These are phyloP conservation scores for Avena atlantica DNA, from an alignment of 176 grass and related monocot species.

Conservation along the genomic window DNA sequence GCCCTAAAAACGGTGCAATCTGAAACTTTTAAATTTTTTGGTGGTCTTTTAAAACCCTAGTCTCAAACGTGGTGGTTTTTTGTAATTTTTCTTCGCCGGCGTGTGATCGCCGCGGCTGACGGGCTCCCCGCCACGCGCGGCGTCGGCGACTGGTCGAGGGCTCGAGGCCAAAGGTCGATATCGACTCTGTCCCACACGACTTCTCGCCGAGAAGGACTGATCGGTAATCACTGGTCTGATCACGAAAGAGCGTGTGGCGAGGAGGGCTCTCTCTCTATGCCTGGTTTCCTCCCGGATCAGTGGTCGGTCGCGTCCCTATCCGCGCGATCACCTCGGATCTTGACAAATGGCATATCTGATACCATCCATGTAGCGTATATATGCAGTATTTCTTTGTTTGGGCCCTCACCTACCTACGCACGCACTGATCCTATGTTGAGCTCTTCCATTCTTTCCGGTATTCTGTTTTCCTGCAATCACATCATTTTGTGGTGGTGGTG, in stretches of 20 bases:
- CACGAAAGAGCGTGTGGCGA: neutral
- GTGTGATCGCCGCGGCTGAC: constrained; percentile 1
- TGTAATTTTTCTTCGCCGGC: too few species aligned
- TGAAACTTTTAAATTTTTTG: too few species aligned
- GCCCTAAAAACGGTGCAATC: too few species aligned
- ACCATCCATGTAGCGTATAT: neutral
- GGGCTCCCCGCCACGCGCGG: neutral
- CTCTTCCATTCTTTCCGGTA: neutral
- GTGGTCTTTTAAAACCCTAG: too few species aligned
- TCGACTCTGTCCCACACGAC: neutral
- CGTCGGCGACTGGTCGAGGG: neutral
- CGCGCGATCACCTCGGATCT: neutral
- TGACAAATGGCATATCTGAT: neutral
- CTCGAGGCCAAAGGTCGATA: neutral
- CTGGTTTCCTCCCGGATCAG: neutral
- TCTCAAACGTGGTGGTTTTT: too few species aligned
- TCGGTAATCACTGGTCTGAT: neutral
- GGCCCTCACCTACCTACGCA: neutral
- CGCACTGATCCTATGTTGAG: too few species aligned
- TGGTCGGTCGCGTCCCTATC: neutral
- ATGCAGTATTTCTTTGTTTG: neutral
- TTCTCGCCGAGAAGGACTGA: neutral
- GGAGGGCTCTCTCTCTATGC: neutral
- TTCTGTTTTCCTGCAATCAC: neutral
- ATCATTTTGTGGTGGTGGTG: constrained; percentile 26